Conservation (phyloP, 106 monocot species). For the Xerophyta viscosa region DNA sequence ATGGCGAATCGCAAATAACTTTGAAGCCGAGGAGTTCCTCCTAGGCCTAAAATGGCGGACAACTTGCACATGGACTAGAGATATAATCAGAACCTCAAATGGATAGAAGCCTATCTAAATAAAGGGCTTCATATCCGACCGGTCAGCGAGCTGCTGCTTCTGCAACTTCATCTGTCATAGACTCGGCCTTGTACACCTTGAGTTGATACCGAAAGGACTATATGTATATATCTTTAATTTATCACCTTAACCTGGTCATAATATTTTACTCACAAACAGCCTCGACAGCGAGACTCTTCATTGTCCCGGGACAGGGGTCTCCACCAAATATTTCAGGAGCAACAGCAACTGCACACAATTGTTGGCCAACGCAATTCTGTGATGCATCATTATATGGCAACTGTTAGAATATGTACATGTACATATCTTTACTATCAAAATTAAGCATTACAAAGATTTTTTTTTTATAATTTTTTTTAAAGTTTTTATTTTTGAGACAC, state of each 20-base stretch:
- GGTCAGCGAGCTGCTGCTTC: constrained; percentile 10
- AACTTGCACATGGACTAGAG: background rate
- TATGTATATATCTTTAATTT: background rate
- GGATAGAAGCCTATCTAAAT: background rate
- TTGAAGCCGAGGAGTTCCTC: background rate
- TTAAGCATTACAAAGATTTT: no score
- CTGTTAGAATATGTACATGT: no score
- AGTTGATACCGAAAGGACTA: background rate
- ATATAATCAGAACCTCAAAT: background rate
- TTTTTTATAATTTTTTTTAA: no score
- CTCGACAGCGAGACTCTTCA: constrained; percentile 58
- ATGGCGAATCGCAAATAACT: no score
- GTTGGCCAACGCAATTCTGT: constrained; percentile 58
- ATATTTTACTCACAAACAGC: constrained; percentile 31
- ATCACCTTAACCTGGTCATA: background rate
- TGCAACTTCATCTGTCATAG: constrained; percentile 5
- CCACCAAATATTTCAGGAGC: constrained; percentile 47
- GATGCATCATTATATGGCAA: constrained; percentile 15
- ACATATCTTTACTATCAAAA: no score
- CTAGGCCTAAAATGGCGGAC: background rate
- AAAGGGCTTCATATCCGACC: background rate
- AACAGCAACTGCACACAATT: constrained; percentile 35
- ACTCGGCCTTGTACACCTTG: background rate
- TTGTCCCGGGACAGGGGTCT: constrained; percentile 57
- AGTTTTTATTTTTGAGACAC: no score